phyloP scores from a whole-genome alignment of 768 basidiomycete genomes.

The Podaxis sp. region DNA sequence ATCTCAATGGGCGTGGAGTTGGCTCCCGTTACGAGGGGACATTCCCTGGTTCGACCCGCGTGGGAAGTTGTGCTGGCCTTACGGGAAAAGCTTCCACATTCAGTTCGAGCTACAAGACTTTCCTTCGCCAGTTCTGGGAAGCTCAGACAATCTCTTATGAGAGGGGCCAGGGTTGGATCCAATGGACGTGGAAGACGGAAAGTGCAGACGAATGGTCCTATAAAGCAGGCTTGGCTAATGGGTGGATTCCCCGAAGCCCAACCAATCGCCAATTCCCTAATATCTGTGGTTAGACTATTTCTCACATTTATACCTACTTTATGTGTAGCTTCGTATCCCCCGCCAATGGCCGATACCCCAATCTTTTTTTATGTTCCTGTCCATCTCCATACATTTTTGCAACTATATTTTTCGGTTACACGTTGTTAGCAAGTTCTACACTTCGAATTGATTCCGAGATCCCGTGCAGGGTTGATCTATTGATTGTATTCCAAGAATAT shows the following conservation, averaged over 20 bases:
- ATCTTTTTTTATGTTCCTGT: not conserved
- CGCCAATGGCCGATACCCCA: not conserved
- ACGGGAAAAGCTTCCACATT: conserved; percentile 77
- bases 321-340: not conserved
- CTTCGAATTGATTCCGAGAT: not conserved
- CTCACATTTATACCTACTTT: not conserved
- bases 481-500: not conserved
- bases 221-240: conserved; percentile 69
- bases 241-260: conserved; percentile 76
- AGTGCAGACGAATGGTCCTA: conserved; percentile 88
- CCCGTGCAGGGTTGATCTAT: not conserved
- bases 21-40: conserved; percentile 67
- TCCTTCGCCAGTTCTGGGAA: conserved; percentile 80
- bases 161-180: conserved; percentile 67
- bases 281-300: conserved; percentile 48
- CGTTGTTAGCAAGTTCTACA: not conserved
- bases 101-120: conserved; percentile 73
- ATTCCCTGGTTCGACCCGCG: conserved; percentile 53
- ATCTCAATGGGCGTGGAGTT: conserved; percentile 77
- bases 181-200: conserved; percentile 87
- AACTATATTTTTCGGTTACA: not conserved
- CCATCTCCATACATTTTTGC: too few species aligned
- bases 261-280: conserved; percentile 48
- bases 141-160: conserved; percentile 77
- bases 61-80: conserved; percentile 71